These are phyloP conservation scores for Wickerhamomyces bovis DNA, from an alignment of 805 yeast species.

Conservation along the genomic window DNA sequence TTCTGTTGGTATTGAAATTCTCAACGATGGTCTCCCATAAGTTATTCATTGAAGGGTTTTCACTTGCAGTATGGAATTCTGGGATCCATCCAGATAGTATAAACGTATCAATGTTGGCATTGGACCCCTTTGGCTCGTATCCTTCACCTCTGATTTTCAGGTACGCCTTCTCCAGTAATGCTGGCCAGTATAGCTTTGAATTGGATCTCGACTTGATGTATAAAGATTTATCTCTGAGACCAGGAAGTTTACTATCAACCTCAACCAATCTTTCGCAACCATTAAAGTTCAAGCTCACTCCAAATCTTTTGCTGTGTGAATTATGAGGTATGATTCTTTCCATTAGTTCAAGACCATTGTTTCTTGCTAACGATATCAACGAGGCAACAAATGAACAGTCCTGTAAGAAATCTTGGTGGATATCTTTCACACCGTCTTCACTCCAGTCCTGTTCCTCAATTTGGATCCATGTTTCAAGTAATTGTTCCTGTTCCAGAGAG, in stretches of 20 bases:
- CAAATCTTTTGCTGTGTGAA: conserved; percentile 27
- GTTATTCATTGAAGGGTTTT: conserved; percentile 26
- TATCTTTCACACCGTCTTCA: conserved; percentile 17
- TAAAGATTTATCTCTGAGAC: conserved; percentile 14
- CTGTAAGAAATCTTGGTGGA: conserved; percentile 46
- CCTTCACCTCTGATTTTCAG: conserved; percentile 48
- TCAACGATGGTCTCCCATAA: conserved; percentile 31
- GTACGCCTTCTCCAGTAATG: conserved; percentile 73
- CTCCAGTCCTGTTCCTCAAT: conserved; percentile 14
- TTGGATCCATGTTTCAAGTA: conserved; percentile 7
- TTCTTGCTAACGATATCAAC: conserved; percentile 42
- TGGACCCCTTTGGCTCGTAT: conserved; percentile 66
- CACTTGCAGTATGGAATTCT: conserved; percentile 37
- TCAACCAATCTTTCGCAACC: conserved; percentile 45
- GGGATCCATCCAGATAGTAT: conserved; percentile 71
- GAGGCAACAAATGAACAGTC: conserved; percentile 79
- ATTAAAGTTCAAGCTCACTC: conserved; percentile 42
- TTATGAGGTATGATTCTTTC: conserved; percentile 12
- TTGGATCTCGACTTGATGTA: conserved; percentile 15
- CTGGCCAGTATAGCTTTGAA: conserved; percentile 46
- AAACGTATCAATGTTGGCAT: conserved; percentile 64
- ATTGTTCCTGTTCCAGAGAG: conserved; percentile 9
- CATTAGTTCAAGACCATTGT: conserved; percentile 8
- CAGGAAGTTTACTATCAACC: conserved; percentile 44
- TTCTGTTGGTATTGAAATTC: conserved; percentile 27